These are phyloP conservation scores for Peltaster fructicola DNA, from an alignment of 2,329 filamentous ascomycete genomes.

Conservation along the genomic window DNA sequence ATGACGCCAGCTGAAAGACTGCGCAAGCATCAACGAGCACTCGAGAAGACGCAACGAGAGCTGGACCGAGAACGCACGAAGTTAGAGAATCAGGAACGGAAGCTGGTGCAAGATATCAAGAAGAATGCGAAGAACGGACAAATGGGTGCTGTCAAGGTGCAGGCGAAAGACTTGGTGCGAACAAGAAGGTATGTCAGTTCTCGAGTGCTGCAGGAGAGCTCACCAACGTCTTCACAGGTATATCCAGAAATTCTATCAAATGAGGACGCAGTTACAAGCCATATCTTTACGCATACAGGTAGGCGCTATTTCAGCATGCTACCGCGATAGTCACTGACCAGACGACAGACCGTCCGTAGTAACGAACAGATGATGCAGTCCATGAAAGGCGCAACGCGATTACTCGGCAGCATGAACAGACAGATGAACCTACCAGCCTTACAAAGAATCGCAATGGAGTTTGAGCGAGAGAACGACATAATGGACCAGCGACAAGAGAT, in stretches of 20 bases:
- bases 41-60: conserved; percentile 94
- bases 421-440: conserved; percentile 93
- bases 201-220: not conserved
- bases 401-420: conserved; percentile 90
- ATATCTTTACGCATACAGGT: conserved; percentile 91
- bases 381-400: conserved; percentile 92
- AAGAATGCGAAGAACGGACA: conserved; percentile 96
- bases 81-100: conserved; percentile 97
- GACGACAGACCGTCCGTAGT: conserved; percentile 88
- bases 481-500: conserved; percentile 99
- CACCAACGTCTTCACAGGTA: conserved; percentile 39
- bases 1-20: conserved; percentile 90
- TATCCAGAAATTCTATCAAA: conserved; percentile 95
- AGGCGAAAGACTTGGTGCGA: conserved; percentile 89
- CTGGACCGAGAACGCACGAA: conserved; percentile 89
- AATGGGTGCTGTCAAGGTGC: conserved; percentile 96
- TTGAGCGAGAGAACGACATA: conserved; percentile 95
- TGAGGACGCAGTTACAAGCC: conserved; percentile 92
- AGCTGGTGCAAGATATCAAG: conserved; percentile 87
- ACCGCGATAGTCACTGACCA: too few species aligned
- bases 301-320: too few species aligned
- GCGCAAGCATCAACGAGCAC: conserved; percentile 84
- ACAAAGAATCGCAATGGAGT: conserved; percentile 96
- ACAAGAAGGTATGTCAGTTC: conserved; percentile 47
- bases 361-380: conserved; percentile 99